phyloP scores from a whole-genome alignment of 805 yeast genomes.

The Zygosaccharomyces kombuchaensis region DNA sequence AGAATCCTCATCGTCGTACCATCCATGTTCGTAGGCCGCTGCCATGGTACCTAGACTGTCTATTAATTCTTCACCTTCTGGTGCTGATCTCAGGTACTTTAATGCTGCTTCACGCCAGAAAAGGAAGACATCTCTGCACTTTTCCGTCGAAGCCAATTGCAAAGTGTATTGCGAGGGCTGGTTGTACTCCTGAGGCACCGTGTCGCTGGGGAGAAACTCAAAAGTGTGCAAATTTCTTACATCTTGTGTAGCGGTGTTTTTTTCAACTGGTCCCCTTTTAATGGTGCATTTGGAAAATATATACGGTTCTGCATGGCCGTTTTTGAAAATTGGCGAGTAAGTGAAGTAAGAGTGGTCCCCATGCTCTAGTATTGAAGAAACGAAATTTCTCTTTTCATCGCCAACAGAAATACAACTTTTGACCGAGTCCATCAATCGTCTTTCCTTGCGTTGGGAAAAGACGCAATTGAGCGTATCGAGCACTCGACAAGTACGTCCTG shows the following conservation, averaged over 20 bases:
- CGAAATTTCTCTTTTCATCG: slow-evolving; percentile 22
- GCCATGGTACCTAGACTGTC: slow-evolving; percentile 45
- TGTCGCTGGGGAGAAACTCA: slow-evolving; percentile 27
- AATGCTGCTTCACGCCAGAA: slow-evolving; percentile 34
- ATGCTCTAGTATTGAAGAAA: slow-evolving; percentile 20
- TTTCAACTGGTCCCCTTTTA: slow-evolving; percentile 11
- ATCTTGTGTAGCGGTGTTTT: not conserved
- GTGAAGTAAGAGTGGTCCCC: slow-evolving; percentile 22
- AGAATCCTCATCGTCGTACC: slow-evolving; percentile 44
- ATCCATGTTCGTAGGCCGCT: slow-evolving; percentile 49
- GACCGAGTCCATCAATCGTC: slow-evolving; percentile 23
- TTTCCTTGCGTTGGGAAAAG: slow-evolving; percentile 15
- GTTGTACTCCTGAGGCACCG: slow-evolving; percentile 22
- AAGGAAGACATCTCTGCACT: slow-evolving; percentile 28
- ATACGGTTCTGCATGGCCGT: slow-evolving; percentile 11
- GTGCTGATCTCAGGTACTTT: slow-evolving; percentile 36
- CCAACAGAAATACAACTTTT: slow-evolving; percentile 21
- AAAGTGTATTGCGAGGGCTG: slow-evolving; percentile 15
- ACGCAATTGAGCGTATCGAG: slow-evolving; percentile 27
- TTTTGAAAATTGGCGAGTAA: slow-evolving; percentile 12
- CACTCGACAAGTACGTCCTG: slow-evolving; percentile 21
- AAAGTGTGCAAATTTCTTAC: slow-evolving; percentile 17
- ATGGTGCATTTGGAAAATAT: slow-evolving; percentile 23
- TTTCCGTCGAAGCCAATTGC: slow-evolving; percentile 25
- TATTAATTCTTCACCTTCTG: slow-evolving; percentile 49